These are phyloP conservation scores for Neopestalotiopsis sp. DNA, from an alignment of 2,329 filamentous ascomycete species.

Conservation along the genomic window DNA sequence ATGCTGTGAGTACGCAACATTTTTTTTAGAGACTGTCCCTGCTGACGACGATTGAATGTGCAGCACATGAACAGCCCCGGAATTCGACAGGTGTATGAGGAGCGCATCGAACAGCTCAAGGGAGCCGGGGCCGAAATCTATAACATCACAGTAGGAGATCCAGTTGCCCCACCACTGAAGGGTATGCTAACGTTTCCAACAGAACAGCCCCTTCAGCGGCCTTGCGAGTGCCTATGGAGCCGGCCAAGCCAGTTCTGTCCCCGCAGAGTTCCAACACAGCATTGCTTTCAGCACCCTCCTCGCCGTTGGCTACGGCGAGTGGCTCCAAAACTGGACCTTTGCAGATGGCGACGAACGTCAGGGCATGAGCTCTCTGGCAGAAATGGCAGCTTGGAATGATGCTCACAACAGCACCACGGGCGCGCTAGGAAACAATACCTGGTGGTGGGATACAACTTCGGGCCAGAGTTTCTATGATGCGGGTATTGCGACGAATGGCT, in stretches of 20 bases:
- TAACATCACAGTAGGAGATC: background rate
- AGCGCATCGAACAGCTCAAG: background rate
- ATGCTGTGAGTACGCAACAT: background rate
- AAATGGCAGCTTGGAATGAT: slow-evolving; percentile 27
- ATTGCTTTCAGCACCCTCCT: slow-evolving; percentile 21
- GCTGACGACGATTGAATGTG: background rate
- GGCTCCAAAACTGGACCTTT: slow-evolving; percentile 26
- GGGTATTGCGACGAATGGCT: slow-evolving; percentile 21
- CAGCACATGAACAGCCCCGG: background rate
- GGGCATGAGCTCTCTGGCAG: slow-evolving; percentile 23
- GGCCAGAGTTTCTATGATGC: slow-evolving; percentile 25
- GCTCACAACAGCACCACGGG: slow-evolving; percentile 26
- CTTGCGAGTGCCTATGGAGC: slow-evolving; percentile 7
- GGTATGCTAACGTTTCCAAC: background rate
- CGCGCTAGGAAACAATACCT: slow-evolving; percentile 25
- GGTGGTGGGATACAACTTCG: slow-evolving; percentile 25
- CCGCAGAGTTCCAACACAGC: slow-evolving; percentile 21
- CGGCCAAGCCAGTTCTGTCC: background rate
- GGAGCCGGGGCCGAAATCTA: background rate
- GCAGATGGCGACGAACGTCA: slow-evolving; percentile 22
- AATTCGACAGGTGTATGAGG: background rate
- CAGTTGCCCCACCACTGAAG: background rate
- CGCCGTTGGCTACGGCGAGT: slow-evolving; percentile 28
- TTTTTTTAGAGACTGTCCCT: background rate
- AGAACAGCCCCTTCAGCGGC: slow-evolving; percentile 5